Conservation (phyloP, 768 basidiomycete genomes). For the Leccinum uliginosum region DNA sequence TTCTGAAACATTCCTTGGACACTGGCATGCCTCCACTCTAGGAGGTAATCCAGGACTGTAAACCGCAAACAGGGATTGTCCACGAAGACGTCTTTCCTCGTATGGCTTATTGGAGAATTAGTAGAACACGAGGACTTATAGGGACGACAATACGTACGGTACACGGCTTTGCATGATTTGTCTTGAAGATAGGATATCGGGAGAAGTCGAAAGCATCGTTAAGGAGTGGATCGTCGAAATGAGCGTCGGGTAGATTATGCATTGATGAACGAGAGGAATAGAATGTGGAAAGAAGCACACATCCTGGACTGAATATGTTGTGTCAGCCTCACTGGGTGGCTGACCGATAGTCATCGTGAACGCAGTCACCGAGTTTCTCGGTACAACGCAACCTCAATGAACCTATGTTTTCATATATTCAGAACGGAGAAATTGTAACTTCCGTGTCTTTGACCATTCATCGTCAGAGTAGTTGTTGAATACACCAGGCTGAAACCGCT, state of each 20-base stretch:
- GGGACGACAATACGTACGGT: conserved; percentile 7
- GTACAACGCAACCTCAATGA: not conserved
- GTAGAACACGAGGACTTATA: not conserved
- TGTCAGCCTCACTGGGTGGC: conserved; percentile 17
- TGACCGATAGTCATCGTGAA: not conserved
- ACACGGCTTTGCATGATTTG: not conserved
- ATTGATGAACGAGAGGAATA: not conserved
- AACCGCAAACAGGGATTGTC: not conserved
- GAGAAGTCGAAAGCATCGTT: conserved; percentile 18
- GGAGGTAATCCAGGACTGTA: not conserved
- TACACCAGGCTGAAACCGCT: not conserved
- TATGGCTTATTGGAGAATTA: not conserved
- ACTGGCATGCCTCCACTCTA: not conserved
- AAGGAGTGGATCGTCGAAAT: conserved; percentile 19
- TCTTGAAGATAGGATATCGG: conserved; percentile 8
- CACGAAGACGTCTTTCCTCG: conserved; percentile 1
- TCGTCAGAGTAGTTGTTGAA: not conserved
- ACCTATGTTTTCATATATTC: not conserved
- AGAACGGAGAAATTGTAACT: not conserved
- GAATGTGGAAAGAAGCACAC: not conserved
- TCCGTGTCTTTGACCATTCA: not conserved
- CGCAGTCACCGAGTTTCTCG: not conserved
- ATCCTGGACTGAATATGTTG: not conserved
- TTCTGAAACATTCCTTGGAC: conserved; percentile 21
- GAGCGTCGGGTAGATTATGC: conserved; percentile 14